Conservation (phyloP, 805 yeast genomes). For the Cephaloascus albidus region DNA sequence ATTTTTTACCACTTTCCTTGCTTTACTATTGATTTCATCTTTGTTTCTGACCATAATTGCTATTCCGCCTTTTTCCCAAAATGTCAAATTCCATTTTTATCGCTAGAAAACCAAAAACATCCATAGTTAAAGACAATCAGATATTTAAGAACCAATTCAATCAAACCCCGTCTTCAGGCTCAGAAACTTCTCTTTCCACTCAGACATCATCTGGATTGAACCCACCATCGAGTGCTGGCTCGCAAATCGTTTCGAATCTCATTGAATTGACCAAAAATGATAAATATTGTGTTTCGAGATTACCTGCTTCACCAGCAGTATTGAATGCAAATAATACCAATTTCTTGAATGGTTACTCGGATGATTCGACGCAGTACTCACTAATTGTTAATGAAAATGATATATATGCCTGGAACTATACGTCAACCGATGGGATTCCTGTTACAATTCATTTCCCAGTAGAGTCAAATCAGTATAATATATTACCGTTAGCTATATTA, state of each 20-base stretch:
- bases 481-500: conserved; percentile 45
- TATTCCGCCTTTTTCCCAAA: too few species aligned
- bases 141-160: neutral
- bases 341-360: conserved; percentile 32
- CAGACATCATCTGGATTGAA: too few species aligned
- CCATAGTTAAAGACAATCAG: too few species aligned
- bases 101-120: neutral
- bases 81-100: neutral
- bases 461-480: conserved; percentile 9
- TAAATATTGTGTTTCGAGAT: conserved; percentile 45
- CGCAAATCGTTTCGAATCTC: too few species aligned
- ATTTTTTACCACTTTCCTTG: too few species aligned
- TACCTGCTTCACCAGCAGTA: conserved; percentile 46
- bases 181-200: too few species aligned
- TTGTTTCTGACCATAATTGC: too few species aligned
- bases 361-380: conserved; percentile 37
- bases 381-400: conserved; percentile 38
- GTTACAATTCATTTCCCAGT: conserved; percentile 44
- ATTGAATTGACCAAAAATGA: conserved; percentile 49
- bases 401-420: conserved; percentile 61
- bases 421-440: conserved; percentile 52
- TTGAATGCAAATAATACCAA: conserved; percentile 10
- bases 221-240: too few species aligned
- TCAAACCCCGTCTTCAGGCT: neutral
- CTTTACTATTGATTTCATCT: too few species aligned